These are phyloP conservation scores for Medicago truncatula DNA, from an alignment of 306 rosid species.

Conservation along the genomic window DNA sequence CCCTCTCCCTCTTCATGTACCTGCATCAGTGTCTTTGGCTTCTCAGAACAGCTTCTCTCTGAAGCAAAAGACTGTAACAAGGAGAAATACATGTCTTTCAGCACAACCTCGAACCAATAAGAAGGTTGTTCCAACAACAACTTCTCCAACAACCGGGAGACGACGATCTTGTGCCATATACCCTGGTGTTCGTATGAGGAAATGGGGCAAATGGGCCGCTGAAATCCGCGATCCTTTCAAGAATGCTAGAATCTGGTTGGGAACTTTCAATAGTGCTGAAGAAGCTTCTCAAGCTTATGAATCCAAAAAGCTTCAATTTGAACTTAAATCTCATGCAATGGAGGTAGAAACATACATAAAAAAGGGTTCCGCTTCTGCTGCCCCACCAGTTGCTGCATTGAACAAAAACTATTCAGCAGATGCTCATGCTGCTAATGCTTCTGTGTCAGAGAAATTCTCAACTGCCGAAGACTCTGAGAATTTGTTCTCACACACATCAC, in stretches of 20 bases:
- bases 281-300: conserved; percentile 81
- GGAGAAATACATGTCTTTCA: neutral
- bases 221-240: conserved; percentile 87
- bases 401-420: conserved; percentile 3
- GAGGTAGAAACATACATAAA: conserved; percentile 26
- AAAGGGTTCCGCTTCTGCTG: neutral
- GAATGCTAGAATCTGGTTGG: conserved; percentile 71
- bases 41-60: conserved; percentile 41
- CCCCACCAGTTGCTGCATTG: neutral
- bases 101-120: conserved; percentile 26
- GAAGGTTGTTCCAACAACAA: conserved; percentile 24
- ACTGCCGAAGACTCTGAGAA: conserved; percentile 49
- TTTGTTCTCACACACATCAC: conserved; percentile 56
- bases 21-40: neutral
- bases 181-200: conserved; percentile 81
- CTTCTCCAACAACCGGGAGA: neutral
- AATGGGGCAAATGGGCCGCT: conserved; percentile 96
- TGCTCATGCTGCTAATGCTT: neutral
- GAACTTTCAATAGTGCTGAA: conserved; percentile 77
- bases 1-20: conserved; percentile 38
- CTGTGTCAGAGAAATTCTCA: conserved; percentile 29
- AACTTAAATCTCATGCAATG: neutral
- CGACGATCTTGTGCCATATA: conserved; percentile 49
- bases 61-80: conserved; percentile 24
- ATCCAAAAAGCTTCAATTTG: conserved; percentile 56